Conservation (phyloP, 129 eudicot genomes). For the Logfia minima region DNA sequence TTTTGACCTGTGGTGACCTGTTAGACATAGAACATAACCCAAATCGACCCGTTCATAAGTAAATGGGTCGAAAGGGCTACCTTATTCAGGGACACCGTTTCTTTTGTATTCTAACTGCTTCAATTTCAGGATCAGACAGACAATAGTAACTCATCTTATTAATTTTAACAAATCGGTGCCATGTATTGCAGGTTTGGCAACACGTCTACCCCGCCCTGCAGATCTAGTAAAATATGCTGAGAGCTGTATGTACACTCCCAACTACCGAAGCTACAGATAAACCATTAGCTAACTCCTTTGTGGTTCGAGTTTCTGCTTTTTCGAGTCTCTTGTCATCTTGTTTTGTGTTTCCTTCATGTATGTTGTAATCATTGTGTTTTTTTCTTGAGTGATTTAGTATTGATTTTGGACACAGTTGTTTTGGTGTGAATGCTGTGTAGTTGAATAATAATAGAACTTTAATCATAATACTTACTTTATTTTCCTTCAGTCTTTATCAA, state of each 20-base stretch:
- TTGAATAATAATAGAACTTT: neutral
- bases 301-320: constrained; percentile 4
- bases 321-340: neutral
- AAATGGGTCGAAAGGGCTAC: too few species aligned
- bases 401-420: neutral
- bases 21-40: too few species aligned
- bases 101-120: neutral
- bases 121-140: neutral
- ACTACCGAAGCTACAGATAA: constrained; percentile 65
- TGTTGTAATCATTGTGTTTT: constrained; percentile 25
- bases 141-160: neutral
- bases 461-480: neutral
- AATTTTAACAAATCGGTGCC: neutral
- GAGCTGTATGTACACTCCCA: constrained; percentile 87
- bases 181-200: constrained; percentile 68
- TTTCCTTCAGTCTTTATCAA: neutral
- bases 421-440: constrained; percentile 13
- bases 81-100: neutral
- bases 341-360: constrained; percentile 13
- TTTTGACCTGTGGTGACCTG: neutral
- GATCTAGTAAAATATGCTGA: constrained; percentile 75
- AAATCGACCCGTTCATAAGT: too few species aligned
- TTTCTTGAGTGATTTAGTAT: constrained; percentile 18
- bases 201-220: constrained; percentile 76
- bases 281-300: constrained; percentile 1